A percentile compares a stretch with the other conserved stretches of the same genome.
Evolutionary conservation across 306 rosid species (phyloP).

Genomic region (Psophocarpus tetragonolobus): DNA sequence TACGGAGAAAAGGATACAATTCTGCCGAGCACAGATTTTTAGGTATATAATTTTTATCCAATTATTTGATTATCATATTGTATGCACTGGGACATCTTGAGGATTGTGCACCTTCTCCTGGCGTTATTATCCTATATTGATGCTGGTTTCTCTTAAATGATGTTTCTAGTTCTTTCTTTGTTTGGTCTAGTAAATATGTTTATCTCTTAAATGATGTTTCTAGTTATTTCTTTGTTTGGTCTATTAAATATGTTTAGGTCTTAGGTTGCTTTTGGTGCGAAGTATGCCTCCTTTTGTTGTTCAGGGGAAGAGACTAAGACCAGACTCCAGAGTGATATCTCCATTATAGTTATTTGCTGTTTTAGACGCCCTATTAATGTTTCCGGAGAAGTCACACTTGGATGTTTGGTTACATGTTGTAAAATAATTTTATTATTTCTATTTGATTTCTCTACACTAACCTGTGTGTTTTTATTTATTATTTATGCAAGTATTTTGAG

Average conservation of each 20-base stretch:
- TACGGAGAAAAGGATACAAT: constrained; percentile 63
- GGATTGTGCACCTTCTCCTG: neutral
- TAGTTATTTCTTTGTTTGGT: constrained; percentile 11
- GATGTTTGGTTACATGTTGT: neutral
- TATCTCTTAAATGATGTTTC: neutral
- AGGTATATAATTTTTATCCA: constrained; percentile 48
- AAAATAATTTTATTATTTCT: neutral
- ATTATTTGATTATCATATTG: constrained; percentile 15
- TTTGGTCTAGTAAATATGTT: neutral
- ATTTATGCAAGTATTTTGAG: constrained; percentile 42
- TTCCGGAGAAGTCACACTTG: neutral
- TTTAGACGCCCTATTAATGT: neutral
- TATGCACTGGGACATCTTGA: constrained; percentile 4
- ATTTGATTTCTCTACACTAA: neutral
- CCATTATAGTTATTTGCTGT: neutral
- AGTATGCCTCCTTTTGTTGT: constrained; percentile 2
- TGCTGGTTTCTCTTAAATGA: constrained; percentile 17
- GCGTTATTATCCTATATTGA: neutral
- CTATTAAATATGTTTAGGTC: neutral
- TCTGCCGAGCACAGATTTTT: constrained; percentile 70
- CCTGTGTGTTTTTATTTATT: neutral
- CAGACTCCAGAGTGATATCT: neutral
- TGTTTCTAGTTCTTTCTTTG: constrained; percentile 13
- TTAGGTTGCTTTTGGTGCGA: neutral
- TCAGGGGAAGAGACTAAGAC: neutral